These are phyloP conservation scores for Moesziomyces parantarcticus DNA, from an alignment of 1,284 basidiomycete species.

Conservation along the genomic window DNA sequence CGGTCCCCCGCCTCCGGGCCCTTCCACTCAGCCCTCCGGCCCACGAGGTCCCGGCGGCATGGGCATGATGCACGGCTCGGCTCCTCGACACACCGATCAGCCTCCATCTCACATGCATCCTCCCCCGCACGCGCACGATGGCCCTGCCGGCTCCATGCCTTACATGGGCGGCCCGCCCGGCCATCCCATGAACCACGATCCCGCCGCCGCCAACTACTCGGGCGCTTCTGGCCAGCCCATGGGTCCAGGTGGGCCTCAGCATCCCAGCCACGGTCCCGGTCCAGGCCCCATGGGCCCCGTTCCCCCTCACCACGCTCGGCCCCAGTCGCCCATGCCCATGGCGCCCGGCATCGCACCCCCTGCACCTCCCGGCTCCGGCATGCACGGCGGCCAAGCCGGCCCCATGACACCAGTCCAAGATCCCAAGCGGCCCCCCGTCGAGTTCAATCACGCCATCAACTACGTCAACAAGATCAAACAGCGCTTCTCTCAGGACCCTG, in stretches of 20 bases:
- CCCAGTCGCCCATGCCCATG: slow-evolving; percentile 47
- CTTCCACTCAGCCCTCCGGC: slow-evolving; percentile 23
- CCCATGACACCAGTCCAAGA: slow-evolving; percentile 48
- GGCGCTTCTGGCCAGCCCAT: slow-evolving; percentile 27
- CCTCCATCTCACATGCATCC: slow-evolving; percentile 42
- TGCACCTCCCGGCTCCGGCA: slow-evolving; percentile 21
- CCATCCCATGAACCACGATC: slow-evolving; percentile 32
- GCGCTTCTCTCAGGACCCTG: slow-evolving; percentile 87
- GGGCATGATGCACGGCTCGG: slow-evolving; percentile 43
- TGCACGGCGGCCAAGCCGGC: slow-evolving; percentile 29
- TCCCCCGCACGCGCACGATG: slow-evolving; percentile 35
- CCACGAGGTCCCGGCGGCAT: slow-evolving; percentile 37
- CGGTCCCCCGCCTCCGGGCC: slow-evolving; percentile 21
- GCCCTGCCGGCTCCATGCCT: slow-evolving; percentile 26
- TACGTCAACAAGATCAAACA: slow-evolving; percentile 99
- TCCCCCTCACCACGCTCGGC: slow-evolving; percentile 43
- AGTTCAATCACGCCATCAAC: slow-evolving; percentile 97
- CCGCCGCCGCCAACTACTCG: slow-evolving; percentile 22
- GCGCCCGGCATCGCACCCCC: slow-evolving; percentile 36
- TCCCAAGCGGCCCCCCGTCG: slow-evolving; percentile 71
- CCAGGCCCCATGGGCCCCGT: slow-evolving; percentile 37
- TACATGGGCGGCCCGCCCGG: slow-evolving; percentile 38
- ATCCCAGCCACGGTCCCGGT: slow-evolving; percentile 34
- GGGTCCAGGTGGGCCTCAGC: slow-evolving; percentile 37
- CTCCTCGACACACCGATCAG: slow-evolving; percentile 42